A percentile compares a stretch with the other conserved stretches of the same genome.
Conservation (phyloP, 2,329 filamentous ascomycete genomes). For the Colletotrichum chrysophilum region DNA sequence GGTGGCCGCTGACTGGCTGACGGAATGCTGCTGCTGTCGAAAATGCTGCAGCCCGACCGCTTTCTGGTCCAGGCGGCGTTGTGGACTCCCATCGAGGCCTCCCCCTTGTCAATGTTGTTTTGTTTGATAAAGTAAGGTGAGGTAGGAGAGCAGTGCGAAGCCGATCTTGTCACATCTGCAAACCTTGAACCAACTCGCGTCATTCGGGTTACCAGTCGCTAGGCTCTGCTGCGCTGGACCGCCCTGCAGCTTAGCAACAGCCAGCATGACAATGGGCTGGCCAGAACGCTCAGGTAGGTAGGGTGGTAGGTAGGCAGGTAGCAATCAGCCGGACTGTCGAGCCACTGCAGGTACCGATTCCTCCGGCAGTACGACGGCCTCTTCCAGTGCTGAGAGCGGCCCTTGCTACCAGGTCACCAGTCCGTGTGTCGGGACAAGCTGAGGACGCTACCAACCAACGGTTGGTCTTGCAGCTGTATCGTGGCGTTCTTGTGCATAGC, state of each 20-base stretch:
- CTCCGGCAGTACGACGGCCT: conserved; percentile 15
- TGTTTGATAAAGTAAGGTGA: conserved; percentile 2
- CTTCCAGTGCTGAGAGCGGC: not conserved
- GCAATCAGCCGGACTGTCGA: conserved; percentile 1
- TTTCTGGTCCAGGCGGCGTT: conserved; percentile 2
- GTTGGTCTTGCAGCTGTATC: not conserved
- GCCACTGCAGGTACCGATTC: conserved; percentile 14
- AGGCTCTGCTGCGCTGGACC: not conserved
- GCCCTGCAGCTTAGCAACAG: not conserved
- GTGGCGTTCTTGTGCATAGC: not conserved
- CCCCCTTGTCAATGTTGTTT: not conserved
- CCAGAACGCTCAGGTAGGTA: not conserved
- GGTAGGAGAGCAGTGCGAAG: not conserved
- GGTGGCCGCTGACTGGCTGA: conserved; percentile 4
- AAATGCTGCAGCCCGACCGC: not conserved
- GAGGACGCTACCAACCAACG: not conserved
- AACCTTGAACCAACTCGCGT: conserved; percentile 5
- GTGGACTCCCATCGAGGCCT: not conserved
- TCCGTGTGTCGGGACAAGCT: not conserved
- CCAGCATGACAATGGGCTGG: not conserved
- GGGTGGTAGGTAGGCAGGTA: not conserved
- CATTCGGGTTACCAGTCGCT: not conserved
- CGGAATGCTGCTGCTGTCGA: not conserved
- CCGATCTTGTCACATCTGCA: conserved; percentile 4
- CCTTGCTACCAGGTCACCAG: conserved; percentile 9